Conservation (phyloP, 495 filamentous ascomycete species). For the Annulohypoxylon stygium region DNA sequence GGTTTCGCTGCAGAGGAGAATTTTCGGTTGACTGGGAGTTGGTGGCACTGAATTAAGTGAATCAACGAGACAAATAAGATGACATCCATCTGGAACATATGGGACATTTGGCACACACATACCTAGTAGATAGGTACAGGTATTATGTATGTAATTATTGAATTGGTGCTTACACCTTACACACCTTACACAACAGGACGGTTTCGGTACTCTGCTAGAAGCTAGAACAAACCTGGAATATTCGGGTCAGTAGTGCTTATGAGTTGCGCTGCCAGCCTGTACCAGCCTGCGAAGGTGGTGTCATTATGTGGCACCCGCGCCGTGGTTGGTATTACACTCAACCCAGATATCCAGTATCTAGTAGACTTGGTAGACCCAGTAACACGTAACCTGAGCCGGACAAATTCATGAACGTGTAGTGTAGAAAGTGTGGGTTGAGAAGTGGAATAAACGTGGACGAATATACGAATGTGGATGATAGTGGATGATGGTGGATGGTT, state of each 20-base stretch:
- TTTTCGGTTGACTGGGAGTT: constrained; percentile 29
- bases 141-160: neutral
- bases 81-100: constrained; percentile 8
- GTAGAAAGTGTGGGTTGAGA: constrained; percentile 19
- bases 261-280: constrained; percentile 10
- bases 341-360: neutral
- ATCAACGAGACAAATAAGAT: constrained; percentile 24
- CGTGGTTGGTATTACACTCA: constrained; percentile 27
- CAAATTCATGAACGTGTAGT: neutral
- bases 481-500: neutral
- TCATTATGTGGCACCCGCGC: constrained; percentile 35
- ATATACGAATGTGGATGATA: neutral
- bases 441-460: neutral
- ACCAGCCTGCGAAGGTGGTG: constrained; percentile 36
- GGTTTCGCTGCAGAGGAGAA: constrained; percentile 40
- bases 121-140: neutral
- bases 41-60: constrained; percentile 9
- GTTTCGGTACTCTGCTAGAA: constrained; percentile 49
- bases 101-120: neutral
- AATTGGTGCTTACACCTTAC: constrained; percentile 10
- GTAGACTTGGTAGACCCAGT: neutral
- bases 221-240: constrained; percentile 41
- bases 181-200: constrained; percentile 41
- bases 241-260: constrained; percentile 44
- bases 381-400: constrained; percentile 7